Evolutionary conservation across 306 rosid genomes (phyloP).

Genomic region (Datisca glomerata): DNA sequence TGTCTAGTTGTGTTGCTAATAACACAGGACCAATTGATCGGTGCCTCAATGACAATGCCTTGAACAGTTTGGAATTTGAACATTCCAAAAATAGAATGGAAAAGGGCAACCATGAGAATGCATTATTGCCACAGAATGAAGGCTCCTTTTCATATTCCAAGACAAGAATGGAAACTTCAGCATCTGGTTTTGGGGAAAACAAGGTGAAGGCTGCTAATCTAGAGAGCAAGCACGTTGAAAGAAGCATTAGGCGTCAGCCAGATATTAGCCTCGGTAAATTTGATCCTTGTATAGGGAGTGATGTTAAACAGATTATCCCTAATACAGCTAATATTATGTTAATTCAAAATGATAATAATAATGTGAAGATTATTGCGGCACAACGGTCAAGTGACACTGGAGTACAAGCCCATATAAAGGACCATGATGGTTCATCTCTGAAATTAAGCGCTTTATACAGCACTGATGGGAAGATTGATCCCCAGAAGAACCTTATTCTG

Average conservation of each 20-base stretch:
- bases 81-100: constrained; percentile 5
- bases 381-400: constrained; percentile 25
- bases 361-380: constrained; percentile 13
- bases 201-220: constrained; percentile 26
- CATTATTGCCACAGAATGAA: constrained; percentile 22
- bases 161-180: constrained; percentile 22
- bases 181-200: constrained; percentile 23
- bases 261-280: constrained; percentile 26
- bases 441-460: constrained; percentile 20
- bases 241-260: constrained; percentile 17
- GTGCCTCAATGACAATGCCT: constrained; percentile 16
- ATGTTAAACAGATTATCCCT: too few species aligned
- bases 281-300: too few species aligned
- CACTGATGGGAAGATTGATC: constrained; percentile 16
- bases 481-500: constrained; percentile 22
- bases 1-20: constrained; percentile 17
- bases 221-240: constrained; percentile 28
- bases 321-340: constrained; percentile 13
- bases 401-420: constrained; percentile 22
- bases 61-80: neutral
- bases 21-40: constrained; percentile 18
- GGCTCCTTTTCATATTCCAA: constrained; percentile 20
- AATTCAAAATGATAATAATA: constrained; percentile 15
- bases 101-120: constrained; percentile 19
- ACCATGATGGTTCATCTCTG: constrained; percentile 22